These are phyloP conservation scores for Ceratocystis alfenasii DNA, from an alignment of 2,329 filamentous ascomycete genomes.

Conservation along the genomic window DNA sequence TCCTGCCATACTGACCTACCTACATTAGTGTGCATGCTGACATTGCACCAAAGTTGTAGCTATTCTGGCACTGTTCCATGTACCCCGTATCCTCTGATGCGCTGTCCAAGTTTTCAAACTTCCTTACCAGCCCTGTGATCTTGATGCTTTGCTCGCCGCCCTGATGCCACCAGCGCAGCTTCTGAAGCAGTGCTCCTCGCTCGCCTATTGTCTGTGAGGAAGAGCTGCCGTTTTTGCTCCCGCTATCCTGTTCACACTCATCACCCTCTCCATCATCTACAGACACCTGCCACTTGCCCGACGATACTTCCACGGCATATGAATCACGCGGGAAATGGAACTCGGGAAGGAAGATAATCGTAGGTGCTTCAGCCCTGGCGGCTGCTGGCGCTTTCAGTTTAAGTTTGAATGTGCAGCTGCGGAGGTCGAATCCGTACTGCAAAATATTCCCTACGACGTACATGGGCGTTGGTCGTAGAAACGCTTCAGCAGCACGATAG, in stretches of 20 bases:
- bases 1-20: not conserved
- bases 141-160: slow-evolving; percentile 71
- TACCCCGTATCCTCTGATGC: slow-evolving; percentile 63
- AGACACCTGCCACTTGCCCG: slow-evolving; percentile 82
- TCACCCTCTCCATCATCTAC: slow-evolving; percentile 42
- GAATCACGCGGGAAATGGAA: slow-evolving; percentile 77
- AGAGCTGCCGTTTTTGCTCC: not conserved
- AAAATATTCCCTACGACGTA: slow-evolving; percentile 58
- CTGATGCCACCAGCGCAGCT: slow-evolving; percentile 83
- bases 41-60: slow-evolving; percentile 34
- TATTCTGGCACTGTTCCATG: slow-evolving; percentile 52
- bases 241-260: slow-evolving; percentile 4
- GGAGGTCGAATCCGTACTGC: slow-evolving; percentile 70
- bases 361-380: slow-evolving; percentile 50
- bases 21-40: slow-evolving; percentile 44
- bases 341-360: slow-evolving; percentile 74
- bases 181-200: slow-evolving; percentile 58
- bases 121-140: slow-evolving; percentile 61
- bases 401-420: slow-evolving; percentile 64
- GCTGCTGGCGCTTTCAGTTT: slow-evolving; percentile 46
- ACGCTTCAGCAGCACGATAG: slow-evolving; percentile 84
- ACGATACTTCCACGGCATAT: slow-evolving; percentile 61
- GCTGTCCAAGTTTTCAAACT: slow-evolving; percentile 35
- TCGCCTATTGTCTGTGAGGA: slow-evolving; percentile 28
- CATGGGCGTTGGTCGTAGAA: slow-evolving; percentile 73